Conservation (phyloP, 2,329 filamentous ascomycete species). For the Fusarium compactum region DNA sequence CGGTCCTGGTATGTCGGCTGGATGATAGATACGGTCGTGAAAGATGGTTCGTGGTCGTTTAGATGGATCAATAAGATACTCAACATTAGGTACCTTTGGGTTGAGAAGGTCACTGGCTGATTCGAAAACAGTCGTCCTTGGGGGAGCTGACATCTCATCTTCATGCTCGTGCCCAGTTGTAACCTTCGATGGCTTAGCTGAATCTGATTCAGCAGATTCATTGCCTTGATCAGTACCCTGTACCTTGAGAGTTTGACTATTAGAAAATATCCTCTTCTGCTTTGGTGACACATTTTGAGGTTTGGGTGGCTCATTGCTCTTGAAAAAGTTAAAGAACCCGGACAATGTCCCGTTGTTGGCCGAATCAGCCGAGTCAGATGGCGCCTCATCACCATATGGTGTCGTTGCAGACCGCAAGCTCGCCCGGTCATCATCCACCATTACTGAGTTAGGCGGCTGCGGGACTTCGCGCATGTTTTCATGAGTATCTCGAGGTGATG, state of each 20-base stretch:
- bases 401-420: conserved; percentile 63
- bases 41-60: conserved; percentile 91
- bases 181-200: conserved; percentile 52
- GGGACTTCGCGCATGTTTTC: conserved; percentile 71
- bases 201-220: conserved; percentile 10
- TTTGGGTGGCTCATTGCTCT: conserved; percentile 65
- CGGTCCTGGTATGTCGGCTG: conserved; percentile 89
- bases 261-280: conserved; percentile 77
- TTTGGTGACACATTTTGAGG: conserved; percentile 66
- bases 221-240: conserved; percentile 5
- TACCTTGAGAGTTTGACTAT: conserved; percentile 76
- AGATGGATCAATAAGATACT: conserved; percentile 86
- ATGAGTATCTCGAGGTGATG: conserved; percentile 50
- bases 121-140: conserved; percentile 93
- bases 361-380: conserved; percentile 47
- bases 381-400: conserved; percentile 44
- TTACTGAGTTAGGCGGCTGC: conserved; percentile 74
- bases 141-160: conserved; percentile 74
- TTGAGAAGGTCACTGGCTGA: conserved; percentile 93
- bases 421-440: conserved; percentile 73
- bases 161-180: conserved; percentile 64
- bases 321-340: conserved; percentile 80
- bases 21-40: conserved; percentile 95
- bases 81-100: conserved; percentile 83
- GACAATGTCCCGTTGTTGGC: conserved; percentile 65